Evolutionary conservation across 768 basidiomycete genomes (phyloP), one percentile per base, ranked within the genome.

Genomic region (Rhizopogon vulgaris): DNA sequence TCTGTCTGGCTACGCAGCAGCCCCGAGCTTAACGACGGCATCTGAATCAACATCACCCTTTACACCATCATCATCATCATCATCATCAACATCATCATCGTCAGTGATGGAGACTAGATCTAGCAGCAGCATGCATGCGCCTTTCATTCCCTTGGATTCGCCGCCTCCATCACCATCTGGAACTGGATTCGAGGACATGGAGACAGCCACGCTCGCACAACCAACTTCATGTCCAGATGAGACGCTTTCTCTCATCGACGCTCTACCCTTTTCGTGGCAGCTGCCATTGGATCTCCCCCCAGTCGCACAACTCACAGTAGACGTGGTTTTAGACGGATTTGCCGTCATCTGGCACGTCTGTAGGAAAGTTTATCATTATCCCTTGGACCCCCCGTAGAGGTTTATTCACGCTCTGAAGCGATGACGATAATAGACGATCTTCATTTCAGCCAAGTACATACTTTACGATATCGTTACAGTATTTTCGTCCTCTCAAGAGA

Each of bases 331-430:
- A 7, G 60, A 36, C 25, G 60, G 68, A 18, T 39, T 69, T 46
- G 57, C 56, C 38, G 14, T 59, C 3, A 60, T 71, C 40, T 69
- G 67, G 67, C 53, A 69, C 40, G 46, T 63, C 32, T 58, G 63
- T 30, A 60, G 65, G 53, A 69, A 57, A 56, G 64, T 42, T 28
- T 69, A 69, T 36, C 67, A 69, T 54, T 69, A 69, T 52, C 67
- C 67, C 34, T 58, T 69, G 12, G 69, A 69, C 52, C 67, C 67
- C 22, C 69, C 67, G 14, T 61, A 58, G 64, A n/a, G 8, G n/a
- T 34, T 34, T 18, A 30, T 18, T 46, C 14, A 9, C 8, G 8
- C 14, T 6, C 18, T 46, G 14, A 22, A 9, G 22, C 28, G 27
- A 46, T 32, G 5, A 32, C 28, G 27, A 46, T 32, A 18, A 22